Evolutionary conservation across 768 basidiomycete genomes (phyloP), one percentile per base, ranked within the genome.

Genomic region (Fomitopsis serialis): DNA sequence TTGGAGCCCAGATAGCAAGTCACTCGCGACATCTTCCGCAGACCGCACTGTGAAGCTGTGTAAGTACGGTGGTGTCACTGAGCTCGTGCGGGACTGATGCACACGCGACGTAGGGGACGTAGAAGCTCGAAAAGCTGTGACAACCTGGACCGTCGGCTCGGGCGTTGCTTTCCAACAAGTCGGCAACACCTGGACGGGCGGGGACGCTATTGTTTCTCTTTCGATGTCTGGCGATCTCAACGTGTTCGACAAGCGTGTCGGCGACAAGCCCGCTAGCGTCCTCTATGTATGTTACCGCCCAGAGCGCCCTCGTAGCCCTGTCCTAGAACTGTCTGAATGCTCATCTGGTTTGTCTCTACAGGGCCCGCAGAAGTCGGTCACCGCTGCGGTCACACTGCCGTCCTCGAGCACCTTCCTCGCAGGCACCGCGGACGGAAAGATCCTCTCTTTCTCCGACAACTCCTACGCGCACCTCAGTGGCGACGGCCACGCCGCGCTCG

Each of bases 41-140:
- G 94, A 98, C 65, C 80, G 87, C 54, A 87, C 88, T 2, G 92
- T 95, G 49, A 91, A 90, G 62, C 70, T 96, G 3, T 98, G 94
- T 92, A 65, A 60, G 82, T 67, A 40, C 48, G n/a, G n/a, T 50
- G 29, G 29, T 34, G 29, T 5, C 29, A 5, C 36, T 21, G 32
- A 13, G 4, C 49, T 29, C 27, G 35, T 42, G 2, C 29, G 11
- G 6, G n/a, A 17, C 36, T 32, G 11, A 34, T 53, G 15, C 19
- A 19, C 13, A 7, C 22, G 8, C 36, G 24, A 32, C 29, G 1
- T 46, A 93, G 91, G 92, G 94, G 92, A 97, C 60, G 81, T 86
- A 0, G 80, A 86, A 61, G 77, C 84, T 0, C 77, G 77, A 54
- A 89, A 92, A 64, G 76, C 79, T 8, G 70, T 78, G 21, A 80